Conservation (phyloP, 208 protist genomes). For the Trypanosoma caninum region DNA sequence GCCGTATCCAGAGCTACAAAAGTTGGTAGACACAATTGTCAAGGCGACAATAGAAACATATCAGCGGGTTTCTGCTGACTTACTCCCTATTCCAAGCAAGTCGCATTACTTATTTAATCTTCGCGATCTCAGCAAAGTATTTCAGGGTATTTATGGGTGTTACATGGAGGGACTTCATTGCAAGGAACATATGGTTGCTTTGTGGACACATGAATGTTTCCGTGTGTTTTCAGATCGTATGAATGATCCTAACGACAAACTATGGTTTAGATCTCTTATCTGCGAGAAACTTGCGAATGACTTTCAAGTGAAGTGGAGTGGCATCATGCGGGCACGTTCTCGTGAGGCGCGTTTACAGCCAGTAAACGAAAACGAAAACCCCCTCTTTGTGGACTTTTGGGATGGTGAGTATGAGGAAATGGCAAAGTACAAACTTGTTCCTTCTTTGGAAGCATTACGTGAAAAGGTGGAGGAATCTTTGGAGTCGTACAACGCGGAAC, state of each 20-base stretch:
- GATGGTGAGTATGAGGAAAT: conserved; percentile 92
- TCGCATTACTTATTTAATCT: conserved; percentile 99
- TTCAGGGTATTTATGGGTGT: conserved; percentile 95
- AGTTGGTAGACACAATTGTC: conserved; percentile 89
- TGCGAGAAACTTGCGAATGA: conserved; percentile 89
- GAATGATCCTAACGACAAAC: conserved; percentile 90
- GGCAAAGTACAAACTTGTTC: conserved; percentile 93
- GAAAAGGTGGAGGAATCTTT: conserved; percentile 93
- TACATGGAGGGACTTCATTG: conserved; percentile 88
- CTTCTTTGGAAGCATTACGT: conserved; percentile 85
- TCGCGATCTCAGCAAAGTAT: conserved; percentile 97
- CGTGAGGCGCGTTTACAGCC: conserved; percentile 38
- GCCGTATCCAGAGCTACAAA: conserved; percentile 91
- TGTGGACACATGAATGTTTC: conserved; percentile 98
- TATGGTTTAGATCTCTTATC: conserved; percentile 92
- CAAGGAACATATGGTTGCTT: conserved; percentile 92
- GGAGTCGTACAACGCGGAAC: conserved; percentile 93
- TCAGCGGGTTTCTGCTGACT: conserved; percentile 79
- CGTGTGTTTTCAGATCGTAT: conserved; percentile 98
- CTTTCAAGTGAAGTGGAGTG: conserved; percentile 93
- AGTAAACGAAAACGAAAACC: conserved; percentile 76
- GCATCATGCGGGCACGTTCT: conserved; percentile 83
- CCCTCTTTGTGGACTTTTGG: conserved; percentile 95
- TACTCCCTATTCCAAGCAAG: conserved; percentile 97
- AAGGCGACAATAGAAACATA: conserved; percentile 96